phyloP scores from a whole-genome alignment of 495 filamentous ascomycete genomes.

The Penicillium paradoxum region DNA sequence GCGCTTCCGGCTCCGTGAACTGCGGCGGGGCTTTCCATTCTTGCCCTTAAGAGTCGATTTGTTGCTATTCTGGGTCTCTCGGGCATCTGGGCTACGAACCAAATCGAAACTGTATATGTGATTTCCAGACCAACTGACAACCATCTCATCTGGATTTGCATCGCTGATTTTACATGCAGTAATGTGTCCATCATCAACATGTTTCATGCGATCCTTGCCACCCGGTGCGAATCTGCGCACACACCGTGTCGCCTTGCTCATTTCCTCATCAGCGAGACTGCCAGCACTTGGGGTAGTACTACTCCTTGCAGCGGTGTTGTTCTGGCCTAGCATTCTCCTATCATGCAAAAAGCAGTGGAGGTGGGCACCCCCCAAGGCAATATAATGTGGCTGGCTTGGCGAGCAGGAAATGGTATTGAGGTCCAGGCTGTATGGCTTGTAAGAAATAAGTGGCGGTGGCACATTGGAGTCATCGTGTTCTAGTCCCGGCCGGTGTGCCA shows the following conservation, averaged over 20 bases:
- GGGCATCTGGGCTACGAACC: conserved; percentile 55
- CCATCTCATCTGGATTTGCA: conserved; percentile 66
- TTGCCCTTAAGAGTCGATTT: conserved; percentile 14
- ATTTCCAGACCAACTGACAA: conserved; percentile 73
- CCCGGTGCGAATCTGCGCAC: conserved; percentile 66
- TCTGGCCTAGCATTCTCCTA: conserved; percentile 65
- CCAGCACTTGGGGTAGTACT: conserved; percentile 29
- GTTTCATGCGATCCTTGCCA: conserved; percentile 49
- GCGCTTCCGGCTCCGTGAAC: conserved; percentile 48
- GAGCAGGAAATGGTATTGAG: conserved; percentile 74
- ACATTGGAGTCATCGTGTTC: conserved; percentile 54
- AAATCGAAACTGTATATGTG: conserved; percentile 73
- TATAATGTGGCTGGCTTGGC: conserved; percentile 68
- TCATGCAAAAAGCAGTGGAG: conserved; percentile 74
- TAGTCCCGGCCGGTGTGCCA: conserved; percentile 36
- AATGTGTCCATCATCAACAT: conserved; percentile 59
- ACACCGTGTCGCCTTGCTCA: conserved; percentile 61
- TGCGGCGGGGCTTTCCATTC: conserved; percentile 12
- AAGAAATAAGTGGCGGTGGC: conserved; percentile 67
- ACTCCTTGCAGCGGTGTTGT: conserved; percentile 52
- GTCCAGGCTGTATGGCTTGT: conserved; percentile 61
- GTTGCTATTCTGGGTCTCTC: conserved; percentile 25
- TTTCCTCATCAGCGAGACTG: conserved; percentile 50
- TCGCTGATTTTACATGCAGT: conserved; percentile 78
- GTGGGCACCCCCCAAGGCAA: conserved; percentile 68